phyloP scores from a whole-genome alignment of 495 filamentous ascomycete species.

The Pyrenopolyporus hunteri region DNA sequence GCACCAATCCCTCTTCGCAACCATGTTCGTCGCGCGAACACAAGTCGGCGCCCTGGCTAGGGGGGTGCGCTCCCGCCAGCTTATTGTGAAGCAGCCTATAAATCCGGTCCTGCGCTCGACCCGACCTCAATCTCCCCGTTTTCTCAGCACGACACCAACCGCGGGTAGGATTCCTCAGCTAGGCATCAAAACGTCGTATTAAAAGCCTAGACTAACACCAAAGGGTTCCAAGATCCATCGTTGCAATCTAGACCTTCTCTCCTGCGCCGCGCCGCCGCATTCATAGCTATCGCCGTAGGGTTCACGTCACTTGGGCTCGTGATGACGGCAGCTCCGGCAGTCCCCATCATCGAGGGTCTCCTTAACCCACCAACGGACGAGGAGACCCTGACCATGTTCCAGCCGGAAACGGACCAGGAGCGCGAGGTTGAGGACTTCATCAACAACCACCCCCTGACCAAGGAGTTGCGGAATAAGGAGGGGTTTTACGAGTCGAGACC shows the following conservation, averaged over 20 bases:
- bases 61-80: constrained; percentile 17
- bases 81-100: constrained; percentile 26
- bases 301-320: constrained; percentile 59
- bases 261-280: constrained; percentile 30
- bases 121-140: constrained; percentile 14
- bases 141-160: constrained; percentile 34
- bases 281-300: constrained; percentile 47
- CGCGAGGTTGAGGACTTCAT: constrained; percentile 74
- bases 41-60: constrained; percentile 20
- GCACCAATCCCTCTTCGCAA: constrained; percentile 12
- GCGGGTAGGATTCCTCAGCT: constrained; percentile 24
- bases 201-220: constrained; percentile 10
- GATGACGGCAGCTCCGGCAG: constrained; percentile 58
- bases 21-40: constrained; percentile 24
- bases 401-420: constrained; percentile 63
- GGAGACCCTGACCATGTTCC: constrained; percentile 73
- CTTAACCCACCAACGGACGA: constrained; percentile 68
- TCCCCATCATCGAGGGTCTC: constrained; percentile 50
- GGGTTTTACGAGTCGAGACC: constrained; percentile 80
- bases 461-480: constrained; percentile 67
- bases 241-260: constrained; percentile 20
- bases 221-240: neutral
- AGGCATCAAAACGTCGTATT: neutral
- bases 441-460: constrained; percentile 72
- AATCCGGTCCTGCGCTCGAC: constrained; percentile 18